A percentile compares a stretch with the other conserved stretches of the same genome.
phyloP scores from a whole-genome alignment of 352 stramenopile genomes.

The Phytophthora parvispora region DNA sequence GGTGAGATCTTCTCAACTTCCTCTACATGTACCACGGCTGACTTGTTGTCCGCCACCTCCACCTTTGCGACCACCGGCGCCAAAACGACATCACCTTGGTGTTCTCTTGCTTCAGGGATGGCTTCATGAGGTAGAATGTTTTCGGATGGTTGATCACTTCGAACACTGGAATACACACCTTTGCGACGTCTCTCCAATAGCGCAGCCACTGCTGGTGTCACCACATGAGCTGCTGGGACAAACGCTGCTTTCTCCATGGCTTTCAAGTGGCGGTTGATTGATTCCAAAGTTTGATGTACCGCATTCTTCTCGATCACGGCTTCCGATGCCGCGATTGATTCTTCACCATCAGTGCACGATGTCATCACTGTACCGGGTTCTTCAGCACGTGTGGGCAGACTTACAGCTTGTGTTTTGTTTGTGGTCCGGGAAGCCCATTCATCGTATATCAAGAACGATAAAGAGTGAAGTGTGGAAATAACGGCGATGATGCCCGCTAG shows the following conservation, averaged over 20 bases:
- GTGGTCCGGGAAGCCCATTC: slow-evolving; percentile 7
- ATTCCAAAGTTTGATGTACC: not conserved
- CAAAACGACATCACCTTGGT: not conserved
- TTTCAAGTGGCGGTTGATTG: slow-evolving; percentile 11
- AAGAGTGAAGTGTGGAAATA: slow-evolving; percentile 8
- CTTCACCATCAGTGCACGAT: not conserved
- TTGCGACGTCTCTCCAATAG: slow-evolving; percentile 36
- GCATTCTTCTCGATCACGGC: not conserved
- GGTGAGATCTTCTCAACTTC: not conserved
- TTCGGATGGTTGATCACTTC: not conserved
- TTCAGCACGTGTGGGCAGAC: not conserved
- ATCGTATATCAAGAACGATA: slow-evolving; percentile 15
- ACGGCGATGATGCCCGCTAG: slow-evolving; percentile 15
- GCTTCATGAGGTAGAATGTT: not conserved
- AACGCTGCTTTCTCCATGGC: slow-evolving; percentile 33
- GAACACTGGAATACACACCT: slow-evolving; percentile 9
- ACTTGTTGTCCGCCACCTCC: slow-evolving; percentile 1
- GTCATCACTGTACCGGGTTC: not conserved
- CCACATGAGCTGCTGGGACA: slow-evolving; percentile 18
- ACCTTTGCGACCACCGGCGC: not conserved
- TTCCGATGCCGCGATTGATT: not conserved
- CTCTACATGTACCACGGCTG: not conserved
- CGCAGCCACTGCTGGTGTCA: slow-evolving; percentile 24
- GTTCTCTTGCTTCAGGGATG: not conserved
- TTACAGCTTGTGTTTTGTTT: not conserved